Evolutionary conservation across 129 eudicot species (phyloP).

Genomic region (Flaveria brownii): DNA sequence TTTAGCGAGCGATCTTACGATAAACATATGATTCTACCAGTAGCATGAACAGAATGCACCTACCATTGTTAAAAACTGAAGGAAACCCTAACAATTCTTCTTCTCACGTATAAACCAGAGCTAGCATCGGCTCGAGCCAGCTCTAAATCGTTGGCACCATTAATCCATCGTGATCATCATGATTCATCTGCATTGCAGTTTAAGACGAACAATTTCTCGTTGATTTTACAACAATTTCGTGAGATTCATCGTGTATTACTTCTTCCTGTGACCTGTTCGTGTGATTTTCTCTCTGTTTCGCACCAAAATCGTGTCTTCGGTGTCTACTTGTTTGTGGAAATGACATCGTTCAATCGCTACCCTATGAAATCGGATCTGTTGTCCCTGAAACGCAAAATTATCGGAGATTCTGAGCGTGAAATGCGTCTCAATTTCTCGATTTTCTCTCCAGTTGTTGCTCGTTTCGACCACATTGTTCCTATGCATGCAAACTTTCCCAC

Average conservation of each 20-base stretch:
- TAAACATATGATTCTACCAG: neutral
- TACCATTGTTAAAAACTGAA: slow-evolving; percentile 28
- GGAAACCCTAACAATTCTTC: slow-evolving; percentile 27
- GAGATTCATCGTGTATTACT: neutral
- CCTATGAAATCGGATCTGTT: slow-evolving; percentile 36
- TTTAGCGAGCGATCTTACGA: slow-evolving; percentile 1
- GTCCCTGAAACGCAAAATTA: slow-evolving; percentile 9
- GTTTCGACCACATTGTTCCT: neutral
- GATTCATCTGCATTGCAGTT: slow-evolving; percentile 19
- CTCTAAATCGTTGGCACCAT: slow-evolving; percentile 15
- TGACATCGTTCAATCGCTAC: slow-evolving; percentile 35
- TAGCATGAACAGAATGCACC: slow-evolving; percentile 15
- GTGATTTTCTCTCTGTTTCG: slow-evolving; percentile 16
- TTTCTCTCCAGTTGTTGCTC: no score
- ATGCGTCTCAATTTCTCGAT: neutral
- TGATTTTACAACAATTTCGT: slow-evolving; percentile 13
- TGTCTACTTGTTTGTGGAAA: slow-evolving; percentile 33
- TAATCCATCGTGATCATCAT: neutral
- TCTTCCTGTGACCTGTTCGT: neutral
- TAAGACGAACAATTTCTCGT: neutral
- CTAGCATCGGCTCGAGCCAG: slow-evolving; percentile 21
- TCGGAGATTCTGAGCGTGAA: slow-evolving; percentile 23
- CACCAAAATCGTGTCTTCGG: slow-evolving; percentile 25
- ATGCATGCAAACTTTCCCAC: neutral
- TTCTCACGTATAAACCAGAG: slow-evolving; percentile 2